A percentile compares a stretch with the other conserved stretches of the same genome.
Evolutionary conservation across 345 rosid genomes (phyloP).

Genomic region (Adansonia digitata): DNA sequence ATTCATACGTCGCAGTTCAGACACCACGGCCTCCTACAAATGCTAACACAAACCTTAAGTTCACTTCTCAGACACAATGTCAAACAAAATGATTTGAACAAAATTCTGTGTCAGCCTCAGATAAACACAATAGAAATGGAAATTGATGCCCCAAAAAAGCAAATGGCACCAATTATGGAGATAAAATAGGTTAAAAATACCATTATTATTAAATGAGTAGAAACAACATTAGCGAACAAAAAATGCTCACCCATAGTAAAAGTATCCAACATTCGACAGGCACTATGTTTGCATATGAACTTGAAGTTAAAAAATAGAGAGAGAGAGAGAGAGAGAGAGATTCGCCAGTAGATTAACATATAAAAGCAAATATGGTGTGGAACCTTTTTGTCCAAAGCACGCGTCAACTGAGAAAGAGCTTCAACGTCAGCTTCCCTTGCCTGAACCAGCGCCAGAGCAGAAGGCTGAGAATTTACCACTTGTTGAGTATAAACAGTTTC

Average conservation of each 20-base stretch:
- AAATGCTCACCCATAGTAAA: background rate
- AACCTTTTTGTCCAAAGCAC: conserved; percentile 59
- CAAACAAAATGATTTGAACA: conserved; percentile 6
- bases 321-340: background rate
- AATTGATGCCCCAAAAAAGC: background rate
- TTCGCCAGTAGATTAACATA: background rate
- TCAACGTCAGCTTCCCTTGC: conserved; percentile 58
- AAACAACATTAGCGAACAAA: background rate
- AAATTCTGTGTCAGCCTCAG: background rate
- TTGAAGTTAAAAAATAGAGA: background rate
- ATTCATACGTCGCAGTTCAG: conserved; percentile 66
- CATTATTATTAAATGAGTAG: background rate
- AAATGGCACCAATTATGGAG: background rate
- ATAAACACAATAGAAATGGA: background rate
- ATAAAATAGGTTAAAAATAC: background rate
- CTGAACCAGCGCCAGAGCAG: conserved; percentile 35
- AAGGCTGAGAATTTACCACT: conserved; percentile 33
- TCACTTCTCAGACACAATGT: conserved; percentile 11
- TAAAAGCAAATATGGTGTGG: conserved; percentile 9
- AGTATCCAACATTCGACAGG: background rate
- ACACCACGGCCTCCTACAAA: conserved; percentile 63
- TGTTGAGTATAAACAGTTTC: conserved; percentile 36
- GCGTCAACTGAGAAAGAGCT: conserved; percentile 52
- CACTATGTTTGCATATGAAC: background rate
- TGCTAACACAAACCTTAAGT: conserved; percentile 23